Base-by-base conservation (phyloP, 1,284 basidiomycete genomes). In the Rhodofomes roseus region DNA sequence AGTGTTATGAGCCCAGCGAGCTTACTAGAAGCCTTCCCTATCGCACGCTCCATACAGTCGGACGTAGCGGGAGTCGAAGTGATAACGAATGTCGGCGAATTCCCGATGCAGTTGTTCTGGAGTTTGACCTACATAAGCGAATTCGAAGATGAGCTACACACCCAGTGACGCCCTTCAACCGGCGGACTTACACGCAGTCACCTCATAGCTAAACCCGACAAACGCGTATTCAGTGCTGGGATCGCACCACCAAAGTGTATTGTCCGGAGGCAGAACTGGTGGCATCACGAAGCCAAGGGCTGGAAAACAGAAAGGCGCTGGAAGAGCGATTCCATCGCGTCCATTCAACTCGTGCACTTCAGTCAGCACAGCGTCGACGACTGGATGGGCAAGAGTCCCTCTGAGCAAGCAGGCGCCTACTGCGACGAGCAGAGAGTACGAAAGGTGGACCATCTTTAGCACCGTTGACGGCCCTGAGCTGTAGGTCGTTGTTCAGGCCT, bases 31-130 rank as follows among this genome's bases (percentile, higher is more conserved):
- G n/a, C 83, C 85, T 25, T 72, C 61, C 3, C 76, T 73, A 63
- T 90, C 87, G 66, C 89, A 92, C 25, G 73, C 73, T 14, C 87
- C 85, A 62, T 92, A 92, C 36, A 92, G 70, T 22, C 90, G 85
- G 34, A 92, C 82, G 65, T 91, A 92, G 44, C 90, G 81, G 12
- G 84, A 79, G 4, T 81, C 76, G 71, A 89, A 91, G 14, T 72
- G 78, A 29, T 79, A 70, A 50, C 81, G 80, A 57, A 91, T 87
- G 63, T 88, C 79, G 37, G 74, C 70, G 67, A 92, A 92, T 46
- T 91, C 88, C 23, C 66, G 71, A 54, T 76, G 73, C 46, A 92
- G 74, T 61, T 82, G 75, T 9, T 63, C 59, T n/a, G 64, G 59
- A 56, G 66, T 73, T 60, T 72, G 74, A 52, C 74, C 74, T 76